A percentile compares a stretch with the other conserved stretches of the same genome.
phyloP scores from a whole-genome alignment of 306 rosid genomes.

The Begonia peltatifolia region DNA sequence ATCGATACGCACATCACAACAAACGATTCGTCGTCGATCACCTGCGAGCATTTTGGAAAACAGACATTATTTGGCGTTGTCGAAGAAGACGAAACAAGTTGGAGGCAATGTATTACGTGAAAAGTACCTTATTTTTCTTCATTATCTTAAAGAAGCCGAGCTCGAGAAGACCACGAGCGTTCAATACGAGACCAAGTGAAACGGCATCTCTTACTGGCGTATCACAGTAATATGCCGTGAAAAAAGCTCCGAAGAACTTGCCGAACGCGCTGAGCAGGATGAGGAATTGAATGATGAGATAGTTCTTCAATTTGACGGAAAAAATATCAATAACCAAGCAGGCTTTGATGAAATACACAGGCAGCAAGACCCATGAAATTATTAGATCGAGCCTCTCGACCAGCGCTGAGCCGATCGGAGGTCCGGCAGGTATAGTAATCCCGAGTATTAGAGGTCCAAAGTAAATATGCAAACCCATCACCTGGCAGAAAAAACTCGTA shows the following conservation, averaged over 20 bases:
- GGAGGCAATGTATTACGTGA: not conserved
- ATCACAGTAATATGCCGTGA: conserved; percentile 3
- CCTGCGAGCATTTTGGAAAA: conserved; percentile 7
- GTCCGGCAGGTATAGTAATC: conserved; percentile 16
- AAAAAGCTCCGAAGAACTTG: conserved; percentile 17
- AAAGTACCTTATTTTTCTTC: not conserved
- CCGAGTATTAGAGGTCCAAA: conserved; percentile 23
- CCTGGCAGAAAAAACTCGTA: conserved; percentile 13
- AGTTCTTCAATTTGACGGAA: not conserved
- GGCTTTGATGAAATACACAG: conserved; percentile 15
- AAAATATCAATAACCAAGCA: conserved; percentile 12
- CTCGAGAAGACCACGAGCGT: conserved; percentile 23
- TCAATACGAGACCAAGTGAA: conserved; percentile 23
- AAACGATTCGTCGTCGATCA: conserved; percentile 11
- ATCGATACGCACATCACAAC: conserved; percentile 6
- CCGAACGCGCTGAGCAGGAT: conserved; percentile 11
- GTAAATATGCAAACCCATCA: conserved; percentile 14
- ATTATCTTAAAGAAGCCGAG: conserved; percentile 9
- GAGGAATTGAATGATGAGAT: conserved; percentile 3
- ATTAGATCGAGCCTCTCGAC: conserved; percentile 15
- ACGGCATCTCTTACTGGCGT: conserved; percentile 15
- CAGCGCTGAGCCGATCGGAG: conserved; percentile 16
- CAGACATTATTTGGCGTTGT: not conserved
- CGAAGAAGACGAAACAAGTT: not conserved
- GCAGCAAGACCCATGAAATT: conserved; percentile 22